Evolutionary conservation across 768 basidiomycete genomes (phyloP).

Genomic region (Mycena pura): DNA sequence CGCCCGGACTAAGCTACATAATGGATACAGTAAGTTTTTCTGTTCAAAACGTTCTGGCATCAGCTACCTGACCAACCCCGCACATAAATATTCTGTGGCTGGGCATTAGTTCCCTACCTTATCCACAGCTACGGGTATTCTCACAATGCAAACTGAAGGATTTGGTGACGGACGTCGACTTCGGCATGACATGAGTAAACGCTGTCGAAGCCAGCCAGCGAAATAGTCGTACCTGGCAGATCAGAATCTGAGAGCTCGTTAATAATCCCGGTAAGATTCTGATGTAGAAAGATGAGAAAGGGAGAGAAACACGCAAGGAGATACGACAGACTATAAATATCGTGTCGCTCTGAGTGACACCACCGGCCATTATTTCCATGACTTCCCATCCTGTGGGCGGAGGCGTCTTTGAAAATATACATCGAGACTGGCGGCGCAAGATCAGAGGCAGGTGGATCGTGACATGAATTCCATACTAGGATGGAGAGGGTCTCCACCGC

Average conservation of each 20-base stretch:
- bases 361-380: conserved; percentile 73
- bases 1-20: conserved; percentile 76
- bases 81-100: conserved; percentile 53
- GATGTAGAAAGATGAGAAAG: not conserved
- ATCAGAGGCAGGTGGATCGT: not conserved
- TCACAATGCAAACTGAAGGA: conserved; percentile 59
- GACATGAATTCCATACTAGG: conserved; percentile 31
- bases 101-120: not conserved
- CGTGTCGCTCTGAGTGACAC: conserved; percentile 61
- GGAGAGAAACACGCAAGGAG: not conserved
- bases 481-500: conserved; percentile 61
- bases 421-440: conserved; percentile 31
- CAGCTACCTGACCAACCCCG: conserved; percentile 47
- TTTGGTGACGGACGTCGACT: conserved; percentile 60
- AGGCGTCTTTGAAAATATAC: conserved; percentile 62
- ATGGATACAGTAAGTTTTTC: conserved; percentile 16
- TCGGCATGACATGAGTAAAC: conserved; percentile 8
- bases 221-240: conserved; percentile 49
- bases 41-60: not conserved
- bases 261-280: conserved; percentile 60
- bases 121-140: not conserved
- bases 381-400: conserved; percentile 74
- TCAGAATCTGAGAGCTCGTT: conserved; percentile 51
- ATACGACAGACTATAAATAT: conserved; percentile 55
- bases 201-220: not conserved